Conservation (phyloP, 1,139 yeast genomes). For the Nematodospora anomalae region DNA sequence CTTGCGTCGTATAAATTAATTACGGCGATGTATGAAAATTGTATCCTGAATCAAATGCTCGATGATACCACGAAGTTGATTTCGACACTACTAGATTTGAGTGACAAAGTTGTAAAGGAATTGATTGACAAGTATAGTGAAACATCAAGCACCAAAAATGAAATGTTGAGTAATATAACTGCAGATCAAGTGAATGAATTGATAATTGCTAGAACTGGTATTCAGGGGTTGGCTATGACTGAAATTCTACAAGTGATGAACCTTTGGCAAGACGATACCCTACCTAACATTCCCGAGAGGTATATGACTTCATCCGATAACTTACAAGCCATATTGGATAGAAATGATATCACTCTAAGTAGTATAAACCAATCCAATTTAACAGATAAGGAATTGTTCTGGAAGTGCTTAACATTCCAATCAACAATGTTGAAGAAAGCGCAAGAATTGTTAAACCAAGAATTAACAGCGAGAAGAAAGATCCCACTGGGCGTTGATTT, state of each 20-base stretch:
- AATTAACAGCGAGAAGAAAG: slow-evolving; percentile 19
- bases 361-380: slow-evolving; percentile 13
- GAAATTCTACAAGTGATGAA: slow-evolving; percentile 20
- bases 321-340: slow-evolving; percentile 43
- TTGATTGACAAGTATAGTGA: slow-evolving; percentile 27
- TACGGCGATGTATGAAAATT: slow-evolving; percentile 32
- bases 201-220: slow-evolving; percentile 23
- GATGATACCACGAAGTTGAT: slow-evolving; percentile 12
- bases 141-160: slow-evolving; percentile 19
- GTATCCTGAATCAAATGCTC: slow-evolving; percentile 3
- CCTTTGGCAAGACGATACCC: slow-evolving; percentile 24
- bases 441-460: slow-evolving; percentile 30
- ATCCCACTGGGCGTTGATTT: slow-evolving; percentile 21
- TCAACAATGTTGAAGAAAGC: slow-evolving; percentile 38
- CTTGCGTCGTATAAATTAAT: slow-evolving; percentile 30
- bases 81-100: slow-evolving; percentile 20
- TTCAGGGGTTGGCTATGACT: slow-evolving; percentile 23
- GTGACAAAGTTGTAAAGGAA: slow-evolving; percentile 24
- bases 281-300: slow-evolving; percentile 33
- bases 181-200: slow-evolving; percentile 26
- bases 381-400: slow-evolving; percentile 23
- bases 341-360: slow-evolving; percentile 26
- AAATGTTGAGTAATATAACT: slow-evolving; percentile 28
- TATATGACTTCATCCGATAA: slow-evolving; percentile 45
- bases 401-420: slow-evolving; percentile 45